These are phyloP conservation scores for Chaetomiaceae sp. DNA, from an alignment of 2,329 filamentous ascomycete species.

Conservation along the genomic window DNA sequence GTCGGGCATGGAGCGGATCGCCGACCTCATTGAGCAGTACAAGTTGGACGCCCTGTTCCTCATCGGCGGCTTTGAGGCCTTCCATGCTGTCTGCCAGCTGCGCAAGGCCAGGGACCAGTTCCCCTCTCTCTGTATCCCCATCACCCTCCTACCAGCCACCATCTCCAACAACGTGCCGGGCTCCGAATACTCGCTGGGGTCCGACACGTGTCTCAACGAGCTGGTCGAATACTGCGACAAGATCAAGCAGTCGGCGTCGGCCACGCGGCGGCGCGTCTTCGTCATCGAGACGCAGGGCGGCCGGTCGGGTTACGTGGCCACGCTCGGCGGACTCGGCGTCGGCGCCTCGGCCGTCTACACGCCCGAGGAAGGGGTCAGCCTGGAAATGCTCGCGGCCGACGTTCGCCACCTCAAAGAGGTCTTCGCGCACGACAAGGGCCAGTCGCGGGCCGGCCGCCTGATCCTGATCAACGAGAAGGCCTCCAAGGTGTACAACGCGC, in stretches of 20 bases:
- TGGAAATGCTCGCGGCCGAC: conserved; percentile 87
- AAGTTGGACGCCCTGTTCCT: conserved; percentile 88
- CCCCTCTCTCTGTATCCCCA: conserved; percentile 84
- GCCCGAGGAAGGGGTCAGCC: conserved; percentile 88
- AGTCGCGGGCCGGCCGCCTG: conserved; percentile 83
- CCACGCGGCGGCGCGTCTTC: conserved; percentile 87
- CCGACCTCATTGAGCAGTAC: conserved; percentile 77
- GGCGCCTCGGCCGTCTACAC: conserved; percentile 93
- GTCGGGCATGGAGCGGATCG: conserved; percentile 74
- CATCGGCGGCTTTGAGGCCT: conserved; percentile 93
- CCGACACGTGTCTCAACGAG: conserved; percentile 93
- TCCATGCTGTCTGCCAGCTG: conserved; percentile 83
- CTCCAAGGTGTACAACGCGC: conserved; percentile 82
- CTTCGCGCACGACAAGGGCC: conserved; percentile 79
- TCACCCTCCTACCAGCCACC: conserved; percentile 87
- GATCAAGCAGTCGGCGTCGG: conserved; percentile 93
- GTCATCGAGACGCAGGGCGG: conserved; percentile 98
- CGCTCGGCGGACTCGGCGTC: conserved; percentile 82
- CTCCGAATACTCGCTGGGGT: conserved; percentile 93
- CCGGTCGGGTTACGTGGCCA: conserved; percentile 87
- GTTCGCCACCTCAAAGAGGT: conserved; percentile 83
- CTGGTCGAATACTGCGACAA: conserved; percentile 93
- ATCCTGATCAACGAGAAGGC: conserved; percentile 97
- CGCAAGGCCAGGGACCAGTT: conserved; percentile 72
- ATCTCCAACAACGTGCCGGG: conserved; percentile 98